Percentiles rank a stretch among this genome's conserved stretches.
Conservation (phyloP, 78 protist genomes). For the Reticulomyxa filosa region DNA sequence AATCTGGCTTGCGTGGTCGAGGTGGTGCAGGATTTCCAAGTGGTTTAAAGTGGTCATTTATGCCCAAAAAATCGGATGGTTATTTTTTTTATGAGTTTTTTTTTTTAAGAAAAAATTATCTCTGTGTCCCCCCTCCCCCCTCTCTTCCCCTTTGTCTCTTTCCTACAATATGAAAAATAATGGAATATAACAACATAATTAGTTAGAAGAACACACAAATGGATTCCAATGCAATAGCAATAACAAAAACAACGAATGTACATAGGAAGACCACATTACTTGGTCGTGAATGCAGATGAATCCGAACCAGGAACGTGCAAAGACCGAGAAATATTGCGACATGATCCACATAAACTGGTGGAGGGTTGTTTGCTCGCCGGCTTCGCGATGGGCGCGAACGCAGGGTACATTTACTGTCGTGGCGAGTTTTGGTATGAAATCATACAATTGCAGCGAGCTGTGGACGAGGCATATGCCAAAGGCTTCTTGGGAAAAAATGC, state of each 20-base stretch:
- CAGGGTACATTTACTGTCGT: conserved; percentile 82
- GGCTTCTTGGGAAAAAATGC: conserved; percentile 84
- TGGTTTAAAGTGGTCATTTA: conserved; percentile 88
- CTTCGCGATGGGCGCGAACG: conserved; percentile 83
- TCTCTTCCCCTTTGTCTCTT: too few relatives aligned
- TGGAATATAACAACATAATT: neutral
- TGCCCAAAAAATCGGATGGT: too few relatives aligned
- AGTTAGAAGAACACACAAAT: neutral
- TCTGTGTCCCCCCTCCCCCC: too few relatives aligned
- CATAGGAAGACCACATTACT: conserved; percentile 50
- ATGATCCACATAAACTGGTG: conserved; percentile 90
- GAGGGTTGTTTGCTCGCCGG: conserved; percentile 83
- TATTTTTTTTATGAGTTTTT: too few relatives aligned
- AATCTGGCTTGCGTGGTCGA: conserved; percentile 82
- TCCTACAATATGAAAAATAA: neutral
- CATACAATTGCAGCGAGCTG: conserved; percentile 37
- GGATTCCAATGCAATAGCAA: neutral
- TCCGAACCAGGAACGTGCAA: conserved; percentile 99
- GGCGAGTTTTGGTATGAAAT: conserved; percentile 68
- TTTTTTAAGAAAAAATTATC: too few relatives aligned
- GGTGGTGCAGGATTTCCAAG: conserved; percentile 97
- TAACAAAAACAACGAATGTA: neutral
- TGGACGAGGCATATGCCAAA: conserved; percentile 68
- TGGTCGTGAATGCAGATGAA: conserved; percentile 97
- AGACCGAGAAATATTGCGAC: conserved; percentile 94